A percentile compares a stretch with the other conserved stretches of the same genome.
These are phyloP conservation scores for Plasmodium relictum DNA, from an alignment of 169 alveolate species.

Conservation along the genomic window DNA sequence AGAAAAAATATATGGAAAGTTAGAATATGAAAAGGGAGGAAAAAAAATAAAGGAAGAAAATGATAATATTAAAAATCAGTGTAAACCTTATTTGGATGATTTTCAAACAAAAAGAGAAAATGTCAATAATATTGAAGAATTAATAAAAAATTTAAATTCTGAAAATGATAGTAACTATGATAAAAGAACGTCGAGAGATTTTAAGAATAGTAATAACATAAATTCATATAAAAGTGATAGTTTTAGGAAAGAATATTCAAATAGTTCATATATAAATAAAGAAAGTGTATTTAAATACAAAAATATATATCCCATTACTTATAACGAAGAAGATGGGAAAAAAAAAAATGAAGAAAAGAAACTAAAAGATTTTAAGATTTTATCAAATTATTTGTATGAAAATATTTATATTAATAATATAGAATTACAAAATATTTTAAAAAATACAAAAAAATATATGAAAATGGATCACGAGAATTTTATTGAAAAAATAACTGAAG, in stretches of 20 bases:
- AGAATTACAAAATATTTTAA: conserved; percentile 1
- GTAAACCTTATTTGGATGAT: too few species aligned
- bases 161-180: too few species aligned
- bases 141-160: too few species aligned
- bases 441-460: conserved; percentile 32
- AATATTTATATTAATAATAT: not conserved
- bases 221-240: not conserved
- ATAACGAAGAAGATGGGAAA: conserved; percentile 3
- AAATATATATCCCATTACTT: conserved; percentile 24
- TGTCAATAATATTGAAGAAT: too few species aligned
- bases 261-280: not conserved
- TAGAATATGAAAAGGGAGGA: not conserved
- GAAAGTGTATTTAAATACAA: conserved; percentile 24
- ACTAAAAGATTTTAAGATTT: not conserved
- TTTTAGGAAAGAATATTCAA: not conserved
- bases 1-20: not conserved
- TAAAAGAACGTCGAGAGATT: too few species aligned
- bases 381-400: conserved; percentile 16
- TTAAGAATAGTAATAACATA: too few species aligned
- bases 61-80: not conserved
- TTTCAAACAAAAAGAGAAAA: too few species aligned
- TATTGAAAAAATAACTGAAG: conserved; percentile 4
- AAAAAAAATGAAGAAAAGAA: not conserved
- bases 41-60: not conserved
- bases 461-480: conserved; percentile 38